phyloP scores from a whole-genome alignment of 176 grass and related monocot species.

The Musa beccarii region DNA sequence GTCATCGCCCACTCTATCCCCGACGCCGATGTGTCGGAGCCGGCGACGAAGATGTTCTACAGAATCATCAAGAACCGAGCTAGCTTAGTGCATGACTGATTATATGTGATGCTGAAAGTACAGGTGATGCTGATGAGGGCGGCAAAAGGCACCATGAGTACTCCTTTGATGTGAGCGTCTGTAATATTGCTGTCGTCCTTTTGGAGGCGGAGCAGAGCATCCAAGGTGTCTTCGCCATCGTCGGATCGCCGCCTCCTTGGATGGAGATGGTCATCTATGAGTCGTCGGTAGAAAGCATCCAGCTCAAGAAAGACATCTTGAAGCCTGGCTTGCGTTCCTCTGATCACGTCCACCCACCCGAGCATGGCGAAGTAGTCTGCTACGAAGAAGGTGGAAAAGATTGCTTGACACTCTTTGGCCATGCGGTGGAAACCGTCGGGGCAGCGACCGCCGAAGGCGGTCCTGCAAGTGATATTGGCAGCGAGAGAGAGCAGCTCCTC shows the following conservation, averaged over 20 bases:
- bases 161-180: neutral
- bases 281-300: neutral
- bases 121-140: too few relatives aligned
- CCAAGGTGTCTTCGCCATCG: neutral
- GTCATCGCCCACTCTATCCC: slow-evolving; percentile 4
- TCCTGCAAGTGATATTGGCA: neutral
- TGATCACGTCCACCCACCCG: neutral
- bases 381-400: neutral
- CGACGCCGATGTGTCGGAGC: neutral
- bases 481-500: neutral
- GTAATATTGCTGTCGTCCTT: neutral
- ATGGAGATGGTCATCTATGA: neutral
- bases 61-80: neutral
- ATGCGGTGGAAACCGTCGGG: too few relatives aligned
- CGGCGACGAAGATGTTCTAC: neutral
- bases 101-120: too few relatives aligned
- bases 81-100: too few relatives aligned
- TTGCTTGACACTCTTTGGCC: neutral
- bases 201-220: neutral
- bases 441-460: neutral
- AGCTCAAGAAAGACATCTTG: neutral
- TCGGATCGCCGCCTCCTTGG: neutral
- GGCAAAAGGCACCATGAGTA: neutral
- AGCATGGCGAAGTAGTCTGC: neutral
- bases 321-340: neutral